Percentiles rank a stretch among this genome's conserved stretches.
These are phyloP conservation scores for Petunia hybrid DNA, from an alignment of 305 asterid species.

Conservation along the genomic window DNA sequence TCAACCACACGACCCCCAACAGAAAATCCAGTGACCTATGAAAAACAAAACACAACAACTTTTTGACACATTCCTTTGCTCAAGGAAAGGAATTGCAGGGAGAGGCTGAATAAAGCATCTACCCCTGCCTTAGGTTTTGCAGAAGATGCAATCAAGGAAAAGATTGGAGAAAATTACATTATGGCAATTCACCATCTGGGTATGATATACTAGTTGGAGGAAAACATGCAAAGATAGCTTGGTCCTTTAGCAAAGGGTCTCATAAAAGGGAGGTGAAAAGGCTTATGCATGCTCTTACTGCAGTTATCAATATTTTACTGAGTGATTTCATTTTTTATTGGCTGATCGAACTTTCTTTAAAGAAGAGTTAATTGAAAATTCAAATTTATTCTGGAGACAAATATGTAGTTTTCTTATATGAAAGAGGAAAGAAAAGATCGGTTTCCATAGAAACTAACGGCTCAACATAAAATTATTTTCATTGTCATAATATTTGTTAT, in stretches of 20 bases:
- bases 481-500: conserved; percentile 2
- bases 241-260: background rate
- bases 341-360: conserved; percentile 5
- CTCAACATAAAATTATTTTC: conserved; percentile 18
- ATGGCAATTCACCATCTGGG: background rate
- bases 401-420: conserved; percentile 18
- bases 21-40: conserved; percentile 96
- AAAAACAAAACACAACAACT: conserved; percentile 34
- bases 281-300: background rate
- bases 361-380: background rate
- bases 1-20: conserved; percentile 97
- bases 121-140: conserved; percentile 7
- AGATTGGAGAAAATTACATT: background rate
- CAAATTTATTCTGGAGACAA: conserved; percentile 1
- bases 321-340: background rate
- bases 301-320: background rate
- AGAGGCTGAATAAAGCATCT: conserved; percentile 4
- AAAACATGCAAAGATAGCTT: conserved; percentile 12
- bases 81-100: conserved; percentile 17
- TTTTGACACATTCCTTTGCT: conserved; percentile 25
- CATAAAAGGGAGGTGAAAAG: background rate
- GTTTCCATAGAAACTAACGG: background rate
- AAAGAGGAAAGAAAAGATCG: conserved; percentile 18
- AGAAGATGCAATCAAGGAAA: conserved; percentile 16
- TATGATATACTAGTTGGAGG: conserved; percentile 16